Conservation (phyloP, 2,329 filamentous ascomycete species). For the Ascochyta rabiei region DNA sequence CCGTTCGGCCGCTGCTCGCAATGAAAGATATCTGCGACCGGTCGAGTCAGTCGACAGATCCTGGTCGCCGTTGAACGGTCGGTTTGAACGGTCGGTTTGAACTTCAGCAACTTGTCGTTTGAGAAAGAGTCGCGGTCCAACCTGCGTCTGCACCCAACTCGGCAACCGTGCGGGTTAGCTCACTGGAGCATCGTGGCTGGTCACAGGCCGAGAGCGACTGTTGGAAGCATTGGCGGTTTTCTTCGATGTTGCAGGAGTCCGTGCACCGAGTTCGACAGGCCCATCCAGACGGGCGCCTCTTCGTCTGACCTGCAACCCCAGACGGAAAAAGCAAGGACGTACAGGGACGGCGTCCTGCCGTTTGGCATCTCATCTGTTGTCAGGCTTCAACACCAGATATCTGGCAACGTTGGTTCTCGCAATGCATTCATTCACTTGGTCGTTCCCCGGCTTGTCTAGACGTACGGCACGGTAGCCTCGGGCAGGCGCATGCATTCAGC, state of each 20-base stretch:
- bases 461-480: conserved; percentile 9
- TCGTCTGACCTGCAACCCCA: conserved; percentile 5
- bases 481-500: conserved; percentile 11
- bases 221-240: not conserved
- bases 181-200: not conserved
- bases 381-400: not conserved
- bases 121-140: not conserved
- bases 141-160: not conserved
- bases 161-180: not conserved
- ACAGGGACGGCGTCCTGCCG: not conserved
- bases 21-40: not conserved
- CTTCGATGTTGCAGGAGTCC: conserved; percentile 17
- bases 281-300: conserved; percentile 1
- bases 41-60: not conserved
- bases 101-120: not conserved
- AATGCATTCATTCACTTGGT: not conserved
- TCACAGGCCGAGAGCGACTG: not conserved
- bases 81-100: not conserved
- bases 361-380: not conserved
- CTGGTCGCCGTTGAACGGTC: not conserved
- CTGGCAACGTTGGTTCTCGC: not conserved
- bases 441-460: not conserved
- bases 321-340: conserved; percentile 3
- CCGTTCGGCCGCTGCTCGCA: conserved; percentile 2
- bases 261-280: conserved; percentile 4